Evolutionary conservation across 108 stramenopile genomes (phyloP).

Genomic region (Nitzschia palea): DNA sequence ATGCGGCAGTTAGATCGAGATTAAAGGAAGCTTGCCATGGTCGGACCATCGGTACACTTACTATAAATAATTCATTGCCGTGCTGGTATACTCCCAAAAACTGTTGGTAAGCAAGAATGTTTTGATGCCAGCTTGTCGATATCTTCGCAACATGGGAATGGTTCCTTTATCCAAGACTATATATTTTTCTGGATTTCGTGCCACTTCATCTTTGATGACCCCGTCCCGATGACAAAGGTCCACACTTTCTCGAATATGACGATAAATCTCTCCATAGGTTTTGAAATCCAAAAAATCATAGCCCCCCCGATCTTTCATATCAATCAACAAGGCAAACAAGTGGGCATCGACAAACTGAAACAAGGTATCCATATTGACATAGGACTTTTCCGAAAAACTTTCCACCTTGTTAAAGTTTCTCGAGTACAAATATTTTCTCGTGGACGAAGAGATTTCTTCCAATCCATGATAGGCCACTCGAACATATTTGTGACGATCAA

Average conservation of each 20-base stretch:
- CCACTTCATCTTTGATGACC: constrained; percentile 94
- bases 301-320: constrained; percentile 82
- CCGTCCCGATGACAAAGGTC: constrained; percentile 97
- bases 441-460: constrained; percentile 62
- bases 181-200: constrained; percentile 80
- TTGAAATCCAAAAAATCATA: constrained; percentile 78
- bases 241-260: constrained; percentile 86
- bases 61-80: constrained; percentile 93
- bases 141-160: constrained; percentile 86
- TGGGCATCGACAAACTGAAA: constrained; percentile 90
- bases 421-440: constrained; percentile 76
- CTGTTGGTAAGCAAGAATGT: constrained; percentile 94
- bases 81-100: constrained; percentile 94
- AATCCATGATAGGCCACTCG: constrained; percentile 92
- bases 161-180: constrained; percentile 85
- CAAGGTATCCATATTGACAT: constrained; percentile 92
- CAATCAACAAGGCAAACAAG: constrained; percentile 84
- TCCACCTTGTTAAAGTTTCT: constrained; percentile 81
- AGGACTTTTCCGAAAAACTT: constrained; percentile 85
- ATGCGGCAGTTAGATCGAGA: background rate
- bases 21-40: constrained; percentile 7
- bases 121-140: constrained; percentile 78
- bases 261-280: constrained; percentile 90
- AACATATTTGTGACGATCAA: constrained; percentile 95
- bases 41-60: constrained; percentile 11